phyloP scores from a whole-genome alignment of 176 grass and related monocot genomes.

The Oryza longistaminata region DNA sequence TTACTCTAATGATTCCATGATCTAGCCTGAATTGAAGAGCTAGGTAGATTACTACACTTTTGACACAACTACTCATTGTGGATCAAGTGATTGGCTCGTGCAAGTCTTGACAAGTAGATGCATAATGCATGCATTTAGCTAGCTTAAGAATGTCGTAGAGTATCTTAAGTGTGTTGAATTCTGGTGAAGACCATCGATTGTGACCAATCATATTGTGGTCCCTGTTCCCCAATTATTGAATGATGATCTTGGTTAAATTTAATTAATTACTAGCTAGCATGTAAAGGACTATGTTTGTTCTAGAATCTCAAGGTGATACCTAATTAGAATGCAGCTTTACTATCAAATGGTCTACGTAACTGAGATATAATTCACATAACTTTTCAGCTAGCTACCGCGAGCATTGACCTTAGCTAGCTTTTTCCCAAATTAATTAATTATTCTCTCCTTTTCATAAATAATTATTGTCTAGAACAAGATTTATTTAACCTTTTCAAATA shows the following conservation, averaged over 20 bases:
- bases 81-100: neutral
- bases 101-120: conserved; percentile 23
- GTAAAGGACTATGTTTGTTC: neutral
- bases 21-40: neutral
- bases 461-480: too few relatives aligned
- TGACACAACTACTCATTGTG: neutral
- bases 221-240: neutral
- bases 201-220: conserved; percentile 9
- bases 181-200: neutral
- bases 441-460: too few relatives aligned
- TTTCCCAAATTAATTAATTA: neutral
- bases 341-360: neutral
- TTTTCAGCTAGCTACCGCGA: neutral
- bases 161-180: conserved; percentile 11
- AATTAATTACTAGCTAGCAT: neutral
- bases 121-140: neutral
- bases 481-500: too few relatives aligned
- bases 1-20: conserved; percentile 22
- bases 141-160: neutral
- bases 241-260: neutral
- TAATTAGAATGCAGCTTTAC: neutral
- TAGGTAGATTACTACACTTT: neutral
- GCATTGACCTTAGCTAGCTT: neutral
- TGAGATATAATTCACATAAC: neutral
- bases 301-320: neutral